Evolutionary conservation across 441 rosid genomes (phyloP).

Genomic region (Gossypium davidsonii): DNA sequence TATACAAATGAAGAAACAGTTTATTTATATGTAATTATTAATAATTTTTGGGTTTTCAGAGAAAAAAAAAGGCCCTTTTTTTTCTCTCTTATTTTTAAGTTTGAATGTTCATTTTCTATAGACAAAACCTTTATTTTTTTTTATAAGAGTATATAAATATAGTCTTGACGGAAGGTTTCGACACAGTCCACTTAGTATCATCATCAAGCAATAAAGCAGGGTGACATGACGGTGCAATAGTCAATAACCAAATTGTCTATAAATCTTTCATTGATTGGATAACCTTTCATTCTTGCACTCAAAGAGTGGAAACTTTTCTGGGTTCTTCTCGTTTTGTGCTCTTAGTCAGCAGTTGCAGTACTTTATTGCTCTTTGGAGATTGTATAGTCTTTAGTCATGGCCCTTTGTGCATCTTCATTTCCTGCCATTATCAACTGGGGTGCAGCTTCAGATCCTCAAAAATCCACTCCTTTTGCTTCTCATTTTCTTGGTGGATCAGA

Average conservation of each 20-base stretch:
- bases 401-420: constrained; percentile 59
- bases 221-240: background rate
- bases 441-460: constrained; percentile 35
- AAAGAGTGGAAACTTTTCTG: constrained; percentile 5
- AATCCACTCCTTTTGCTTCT: constrained; percentile 32
- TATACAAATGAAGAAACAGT: background rate
- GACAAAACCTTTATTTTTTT: too few species aligned
- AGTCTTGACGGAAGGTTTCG: background rate
- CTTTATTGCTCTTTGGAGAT: background rate
- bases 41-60: too few species aligned
- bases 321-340: constrained; percentile 17
- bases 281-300: background rate
- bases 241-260: background rate
- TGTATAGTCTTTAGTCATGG: constrained; percentile 33
- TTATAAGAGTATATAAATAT: too few species aligned
- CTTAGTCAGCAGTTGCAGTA: background rate
- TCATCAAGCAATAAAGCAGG: background rate
- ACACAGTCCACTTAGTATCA: background rate
- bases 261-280: background rate
- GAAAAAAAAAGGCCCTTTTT: background rate
- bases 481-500: constrained; percentile 38
- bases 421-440: constrained; percentile 36
- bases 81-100: too few species aligned
- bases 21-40: background rate
- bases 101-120: too few species aligned